Base-by-base conservation (phyloP, 2,329 filamentous ascomycete genomes). In the Alternaria consortialis region DNA sequence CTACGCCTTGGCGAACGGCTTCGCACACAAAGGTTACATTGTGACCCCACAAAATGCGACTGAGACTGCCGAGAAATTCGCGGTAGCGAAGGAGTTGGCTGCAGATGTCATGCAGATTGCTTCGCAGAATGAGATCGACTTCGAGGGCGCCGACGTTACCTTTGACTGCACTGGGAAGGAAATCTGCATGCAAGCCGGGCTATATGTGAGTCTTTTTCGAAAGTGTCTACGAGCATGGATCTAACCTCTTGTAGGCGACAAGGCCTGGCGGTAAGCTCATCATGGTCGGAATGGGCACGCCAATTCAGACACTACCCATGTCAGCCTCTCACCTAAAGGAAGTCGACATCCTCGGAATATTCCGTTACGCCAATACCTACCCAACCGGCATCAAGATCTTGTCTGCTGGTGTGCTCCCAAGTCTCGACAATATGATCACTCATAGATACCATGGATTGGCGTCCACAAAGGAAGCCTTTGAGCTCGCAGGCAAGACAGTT, bases 271-370 rank as follows among this genome's bases (percentile, higher is more conserved):
- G 84, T 3, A 81, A 84, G 46, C 75, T 86, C 32, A 79, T 86
- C 52, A 84, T 86, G 76, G 84, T 87, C 40, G 85, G 85, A 7
- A 87, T 87, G 85, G 85, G 85, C 0, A 84, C 84, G 13, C 84
- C 84, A 3, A 79, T 84, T 20, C 84, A 86, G 68, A 85, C 83
- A 5, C 73, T 86, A 6, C 85, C 84, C 3, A 80, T 86, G 68
- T 84, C 83, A 7, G 83, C 83, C 1, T 83, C 85, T n/a, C 84
- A 85, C 31, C 66, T 86, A 62, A 81, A 84, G 34, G 85, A 87
- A 71, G 83, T 87, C 7, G 85, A 87, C 69, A 81, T 87, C 43
- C 82, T 86, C 50, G 85, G 85, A n/a, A 84, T 86, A 7, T 86
- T 86, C 74, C 78, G 85, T 44, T 87, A 87, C 60, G 84, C 84